Evolutionary conservation across 2,329 filamentous ascomycete genomes (phyloP).

Genomic region (Aspergillus felis): DNA sequence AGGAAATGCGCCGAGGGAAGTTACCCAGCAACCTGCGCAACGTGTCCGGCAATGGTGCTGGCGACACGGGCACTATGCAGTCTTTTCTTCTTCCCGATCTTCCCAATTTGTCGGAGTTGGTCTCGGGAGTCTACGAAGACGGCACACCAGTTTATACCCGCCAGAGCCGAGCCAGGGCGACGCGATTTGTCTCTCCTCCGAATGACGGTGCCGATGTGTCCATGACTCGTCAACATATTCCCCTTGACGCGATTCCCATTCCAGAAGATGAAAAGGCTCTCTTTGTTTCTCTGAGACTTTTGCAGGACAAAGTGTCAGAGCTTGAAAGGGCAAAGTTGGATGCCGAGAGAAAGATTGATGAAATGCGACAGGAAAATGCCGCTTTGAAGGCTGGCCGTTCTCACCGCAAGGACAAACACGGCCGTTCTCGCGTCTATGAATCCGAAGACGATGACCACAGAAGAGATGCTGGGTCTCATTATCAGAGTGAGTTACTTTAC

Average conservation of each 20-base stretch:
- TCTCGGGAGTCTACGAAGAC: constrained; percentile 56
- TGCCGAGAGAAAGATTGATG: constrained; percentile 46
- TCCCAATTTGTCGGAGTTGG: constrained; percentile 58
- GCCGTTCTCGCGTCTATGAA: constrained; percentile 25
- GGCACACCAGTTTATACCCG: constrained; percentile 56
- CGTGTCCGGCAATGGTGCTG: constrained; percentile 22
- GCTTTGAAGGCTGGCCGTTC: constrained; percentile 45
- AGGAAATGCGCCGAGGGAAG: constrained; percentile 27
- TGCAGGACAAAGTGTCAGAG: constrained; percentile 55
- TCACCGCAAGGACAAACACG: constrained; percentile 35
- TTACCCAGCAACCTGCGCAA: constrained; percentile 20
- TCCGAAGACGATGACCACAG: constrained; percentile 46
- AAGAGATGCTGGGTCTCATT: constrained; percentile 31
- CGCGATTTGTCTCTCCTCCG: constrained; percentile 52
- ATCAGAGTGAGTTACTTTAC: constrained; percentile 31
- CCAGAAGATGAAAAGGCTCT: constrained; percentile 62
- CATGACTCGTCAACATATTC: constrained; percentile 39
- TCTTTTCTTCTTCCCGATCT: constrained; percentile 61
- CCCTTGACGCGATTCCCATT: constrained; percentile 53
- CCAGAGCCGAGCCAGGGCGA: constrained; percentile 45
- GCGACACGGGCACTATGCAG: constrained; percentile 51
- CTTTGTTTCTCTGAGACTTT: constrained; percentile 55
- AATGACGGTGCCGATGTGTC: constrained; percentile 31
- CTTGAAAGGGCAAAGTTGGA: constrained; percentile 55
- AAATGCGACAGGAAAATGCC: constrained; percentile 51